phyloP scores from a whole-genome alignment of 73 alveolate genomes.

The Stentor roeselii region DNA sequence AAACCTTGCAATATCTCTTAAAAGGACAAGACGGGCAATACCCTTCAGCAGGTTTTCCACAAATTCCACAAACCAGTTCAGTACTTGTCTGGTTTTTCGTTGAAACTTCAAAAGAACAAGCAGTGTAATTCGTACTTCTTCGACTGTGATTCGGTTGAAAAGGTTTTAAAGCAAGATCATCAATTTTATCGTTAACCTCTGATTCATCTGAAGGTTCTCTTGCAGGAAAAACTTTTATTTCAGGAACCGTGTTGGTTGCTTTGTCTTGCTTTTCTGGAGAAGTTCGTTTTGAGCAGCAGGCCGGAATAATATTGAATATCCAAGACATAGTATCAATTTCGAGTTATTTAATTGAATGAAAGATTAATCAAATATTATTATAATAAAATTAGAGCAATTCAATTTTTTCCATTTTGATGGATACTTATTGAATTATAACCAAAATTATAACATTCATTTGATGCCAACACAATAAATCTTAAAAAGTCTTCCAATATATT shows the following conservation, averaged over 20 bases:
- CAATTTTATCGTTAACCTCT: background rate
- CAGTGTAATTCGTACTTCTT: background rate
- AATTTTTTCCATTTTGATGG: no score
- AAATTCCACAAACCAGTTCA: background rate
- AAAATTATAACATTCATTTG: no score
- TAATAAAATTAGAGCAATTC: no score
- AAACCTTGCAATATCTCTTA: background rate
- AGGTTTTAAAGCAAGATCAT: background rate
- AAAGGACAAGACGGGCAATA: background rate
- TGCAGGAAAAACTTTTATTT: background rate
- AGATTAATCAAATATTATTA: no score
- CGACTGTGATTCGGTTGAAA: background rate
- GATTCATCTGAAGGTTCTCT: background rate
- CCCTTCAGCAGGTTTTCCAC: slow-evolving; percentile 5
- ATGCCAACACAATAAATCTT: no score
- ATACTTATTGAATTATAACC: no score
- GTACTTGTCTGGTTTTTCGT: background rate
- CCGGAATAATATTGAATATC: background rate
- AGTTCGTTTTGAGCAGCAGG: background rate
- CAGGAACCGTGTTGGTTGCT: background rate
- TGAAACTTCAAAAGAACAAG: background rate
- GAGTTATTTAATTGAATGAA: no score
- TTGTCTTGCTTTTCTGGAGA: background rate
- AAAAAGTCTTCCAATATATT: no score
- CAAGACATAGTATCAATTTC: no score